Evolutionary conservation across 352 stramenopile genomes (phyloP).

Genomic region (Pythium phragmitis): DNA sequence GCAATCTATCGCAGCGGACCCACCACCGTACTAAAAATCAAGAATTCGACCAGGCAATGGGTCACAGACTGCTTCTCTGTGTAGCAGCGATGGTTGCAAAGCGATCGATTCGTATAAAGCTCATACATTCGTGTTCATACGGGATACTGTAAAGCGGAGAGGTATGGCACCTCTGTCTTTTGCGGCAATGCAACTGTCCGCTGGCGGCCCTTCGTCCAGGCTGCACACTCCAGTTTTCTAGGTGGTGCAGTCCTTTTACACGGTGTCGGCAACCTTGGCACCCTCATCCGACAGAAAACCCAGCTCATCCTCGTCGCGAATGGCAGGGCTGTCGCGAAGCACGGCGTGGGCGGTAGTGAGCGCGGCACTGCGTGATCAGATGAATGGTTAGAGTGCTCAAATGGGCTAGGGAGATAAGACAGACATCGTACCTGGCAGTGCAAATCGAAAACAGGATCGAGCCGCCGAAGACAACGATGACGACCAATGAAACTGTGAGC

Average conservation of each 20-base stretch:
- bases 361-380: conserved; percentile 38
- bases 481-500: conserved; percentile 54
- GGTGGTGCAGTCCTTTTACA: conserved; percentile 32
- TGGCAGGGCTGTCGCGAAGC: conserved; percentile 69
- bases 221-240: not conserved
- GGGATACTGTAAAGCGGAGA: not conserved
- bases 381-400: not conserved
- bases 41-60: too few relatives aligned
- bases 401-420: not conserved
- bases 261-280: conserved; percentile 69
- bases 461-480: conserved; percentile 83
- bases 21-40: not conserved
- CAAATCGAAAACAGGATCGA: conserved; percentile 88
- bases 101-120: not conserved
- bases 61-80: too few relatives aligned
- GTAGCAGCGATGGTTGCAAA: too few relatives aligned
- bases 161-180: not conserved
- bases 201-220: not conserved
- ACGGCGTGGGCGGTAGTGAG: conserved; percentile 79
- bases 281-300: conserved; percentile 69
- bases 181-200: not conserved
- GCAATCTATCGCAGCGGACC: not conserved
- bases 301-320: conserved; percentile 79
- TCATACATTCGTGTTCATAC: conserved; percentile 10
- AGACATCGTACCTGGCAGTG: conserved; percentile 58